These are phyloP conservation scores for Cordyceps fumosorosea DNA, from an alignment of 2,329 filamentous ascomycete species.

Conservation along the genomic window DNA sequence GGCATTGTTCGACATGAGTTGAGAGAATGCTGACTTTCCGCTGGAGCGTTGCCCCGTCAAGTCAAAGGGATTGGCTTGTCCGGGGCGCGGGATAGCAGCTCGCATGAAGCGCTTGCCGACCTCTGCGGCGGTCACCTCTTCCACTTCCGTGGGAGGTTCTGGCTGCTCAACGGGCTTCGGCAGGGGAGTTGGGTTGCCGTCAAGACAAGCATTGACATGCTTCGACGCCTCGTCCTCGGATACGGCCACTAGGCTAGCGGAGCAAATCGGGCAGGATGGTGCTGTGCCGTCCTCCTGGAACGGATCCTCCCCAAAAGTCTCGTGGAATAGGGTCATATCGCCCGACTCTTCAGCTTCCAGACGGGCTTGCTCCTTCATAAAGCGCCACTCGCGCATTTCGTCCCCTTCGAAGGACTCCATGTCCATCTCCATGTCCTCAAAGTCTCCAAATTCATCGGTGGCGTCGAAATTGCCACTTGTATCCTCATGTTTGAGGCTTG, in stretches of 20 bases:
- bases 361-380: constrained; percentile 69
- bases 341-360: constrained; percentile 54
- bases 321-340: constrained; percentile 24
- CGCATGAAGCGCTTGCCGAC: constrained; percentile 56
- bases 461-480: constrained; percentile 27
- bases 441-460: constrained; percentile 25
- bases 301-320: constrained; percentile 28
- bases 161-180: constrained; percentile 23
- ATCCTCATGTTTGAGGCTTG: background rate
- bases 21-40: constrained; percentile 72
- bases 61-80: constrained; percentile 72
- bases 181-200: constrained; percentile 65
- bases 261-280: constrained; percentile 70
- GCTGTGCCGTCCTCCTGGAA: constrained; percentile 26
- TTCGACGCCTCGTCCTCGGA: constrained; percentile 62
- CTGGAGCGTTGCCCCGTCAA: constrained; percentile 34
- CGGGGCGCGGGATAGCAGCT: constrained; percentile 66
- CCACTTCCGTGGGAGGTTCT: constrained; percentile 13
- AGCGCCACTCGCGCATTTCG: constrained; percentile 59
- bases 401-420: constrained; percentile 50
- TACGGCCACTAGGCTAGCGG: constrained; percentile 52
- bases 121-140: constrained; percentile 31
- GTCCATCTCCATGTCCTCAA: constrained; percentile 48
- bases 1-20: constrained; percentile 85
- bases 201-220: constrained; percentile 90